Percentiles rank a stretch among this genome's conserved stretches.
Evolutionary conservation across 257 asterid species (phyloP).

Genomic region (Solanum appendiculatum): DNA sequence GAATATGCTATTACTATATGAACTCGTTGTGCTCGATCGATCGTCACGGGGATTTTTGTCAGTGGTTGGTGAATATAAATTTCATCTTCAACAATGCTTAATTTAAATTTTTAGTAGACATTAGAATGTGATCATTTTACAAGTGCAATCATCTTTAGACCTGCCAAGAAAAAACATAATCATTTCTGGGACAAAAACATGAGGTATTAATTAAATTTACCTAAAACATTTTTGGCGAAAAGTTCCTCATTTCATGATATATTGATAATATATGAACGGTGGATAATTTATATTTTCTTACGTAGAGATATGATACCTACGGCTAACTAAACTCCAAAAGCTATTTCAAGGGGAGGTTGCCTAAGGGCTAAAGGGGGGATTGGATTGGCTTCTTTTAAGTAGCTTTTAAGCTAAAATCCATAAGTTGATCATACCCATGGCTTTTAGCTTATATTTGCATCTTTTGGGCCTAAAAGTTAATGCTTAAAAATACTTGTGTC

Average conservation of each 20-base stretch:
- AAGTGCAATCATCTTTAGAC: neutral
- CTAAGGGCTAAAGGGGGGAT: accelerated
- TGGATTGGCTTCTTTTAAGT: neutral
- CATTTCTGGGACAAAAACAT: neutral
- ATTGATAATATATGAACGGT: neutral
- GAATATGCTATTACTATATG: neutral
- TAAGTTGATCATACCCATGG: neutral
- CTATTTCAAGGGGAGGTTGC: neutral
- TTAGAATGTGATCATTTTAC: neutral
- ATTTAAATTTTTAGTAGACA: neutral
- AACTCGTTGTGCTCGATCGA: neutral
- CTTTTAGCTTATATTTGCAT: neutral
- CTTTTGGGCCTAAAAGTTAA: too few relatives aligned
- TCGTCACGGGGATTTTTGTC: neutral
- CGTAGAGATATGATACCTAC: neutral
- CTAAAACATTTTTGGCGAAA: neutral
- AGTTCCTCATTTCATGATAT: neutral
- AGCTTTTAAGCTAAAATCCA: neutral
- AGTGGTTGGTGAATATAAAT: neutral
- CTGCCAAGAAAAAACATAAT: neutral
- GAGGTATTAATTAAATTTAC: neutral
- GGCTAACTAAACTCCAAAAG: neutral
- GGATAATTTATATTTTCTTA: neutral
- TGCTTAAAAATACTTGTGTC: too few relatives aligned
- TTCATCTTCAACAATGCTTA: neutral